Percentiles rank a stretch among this genome's conserved stretches.
phyloP scores from a whole-genome alignment of 495 filamentous ascomycete genomes.

The Penicillium coprophilum region DNA sequence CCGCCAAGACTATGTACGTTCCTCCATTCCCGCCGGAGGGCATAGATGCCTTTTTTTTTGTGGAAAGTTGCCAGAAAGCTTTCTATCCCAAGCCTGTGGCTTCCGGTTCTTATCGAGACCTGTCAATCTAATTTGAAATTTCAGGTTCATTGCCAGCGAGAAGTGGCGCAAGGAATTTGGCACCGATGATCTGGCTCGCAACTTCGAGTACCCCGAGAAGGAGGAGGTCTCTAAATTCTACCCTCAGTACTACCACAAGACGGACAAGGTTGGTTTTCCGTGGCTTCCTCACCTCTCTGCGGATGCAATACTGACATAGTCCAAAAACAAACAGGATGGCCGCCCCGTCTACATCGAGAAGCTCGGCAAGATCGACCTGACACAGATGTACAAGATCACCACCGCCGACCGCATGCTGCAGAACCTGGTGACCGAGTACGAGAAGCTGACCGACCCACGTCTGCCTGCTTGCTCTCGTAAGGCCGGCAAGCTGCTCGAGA shows the following conservation, averaged over 20 bases:
- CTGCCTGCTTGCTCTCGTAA: constrained; percentile 95
- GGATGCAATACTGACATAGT: constrained; percentile 12
- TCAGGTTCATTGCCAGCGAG: constrained; percentile 89
- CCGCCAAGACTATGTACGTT: constrained; percentile 78
- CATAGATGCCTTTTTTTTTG: constrained; percentile 1
- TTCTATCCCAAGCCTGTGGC: not conserved
- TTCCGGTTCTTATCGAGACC: not conserved
- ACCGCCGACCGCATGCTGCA: constrained; percentile 89
- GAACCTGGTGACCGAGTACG: constrained; percentile 95
- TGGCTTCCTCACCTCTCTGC: not conserved
- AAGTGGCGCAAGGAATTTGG: constrained; percentile 85
- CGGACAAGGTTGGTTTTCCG: constrained; percentile 71
- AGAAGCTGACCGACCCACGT: constrained; percentile 89
- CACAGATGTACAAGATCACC: constrained; percentile 89
- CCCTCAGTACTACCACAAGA: constrained; percentile 99
- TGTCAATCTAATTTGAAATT: constrained; percentile 11
- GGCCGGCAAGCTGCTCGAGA: constrained; percentile 84
- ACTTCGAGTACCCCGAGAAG: constrained; percentile 90
- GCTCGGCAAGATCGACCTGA: constrained; percentile 88
- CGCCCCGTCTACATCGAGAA: constrained; percentile 97
- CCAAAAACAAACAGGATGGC: constrained; percentile 65
- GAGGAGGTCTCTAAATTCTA: constrained; percentile 86
- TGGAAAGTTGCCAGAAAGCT: not conserved
- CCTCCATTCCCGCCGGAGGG: not conserved
- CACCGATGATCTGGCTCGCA: constrained; percentile 78